Evolutionary conservation across 257 asterid genomes (phyloP).

Genomic region (Dorcoceras hygrometricum): DNA sequence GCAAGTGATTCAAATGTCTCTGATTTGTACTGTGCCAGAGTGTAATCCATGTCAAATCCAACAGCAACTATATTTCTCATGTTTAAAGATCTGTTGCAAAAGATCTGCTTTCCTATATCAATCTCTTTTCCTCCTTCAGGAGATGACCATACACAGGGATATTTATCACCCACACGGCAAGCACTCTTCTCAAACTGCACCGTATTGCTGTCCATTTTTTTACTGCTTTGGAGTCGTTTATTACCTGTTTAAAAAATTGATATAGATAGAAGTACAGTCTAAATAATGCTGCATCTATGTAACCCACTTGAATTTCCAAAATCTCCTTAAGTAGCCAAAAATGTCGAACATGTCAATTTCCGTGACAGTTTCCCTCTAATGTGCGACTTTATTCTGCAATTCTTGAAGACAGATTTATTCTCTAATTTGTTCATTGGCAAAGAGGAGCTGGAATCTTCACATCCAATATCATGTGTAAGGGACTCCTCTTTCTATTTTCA

Average conservation of each 20-base stretch:
- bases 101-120: constrained; percentile 72
- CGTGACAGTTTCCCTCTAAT: constrained; percentile 1
- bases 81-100: constrained; percentile 90
- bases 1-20: constrained; percentile 95
- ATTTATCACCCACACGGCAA: constrained; percentile 36
- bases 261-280: background rate
- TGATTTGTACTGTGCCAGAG: constrained; percentile 91
- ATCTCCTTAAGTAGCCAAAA: background rate
- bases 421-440: constrained; percentile 8
- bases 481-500: background rate
- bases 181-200: constrained; percentile 38
- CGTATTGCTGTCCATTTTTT: constrained; percentile 50
- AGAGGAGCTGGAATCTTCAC: constrained; percentile 6
- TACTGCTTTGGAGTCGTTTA: constrained; percentile 36
- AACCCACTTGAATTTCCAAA: background rate
- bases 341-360: constrained; percentile 9
- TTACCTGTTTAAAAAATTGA: constrained; percentile 35
- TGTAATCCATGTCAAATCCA: constrained; percentile 98
- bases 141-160: constrained; percentile 68
- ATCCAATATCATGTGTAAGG: background rate
- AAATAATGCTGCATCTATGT: background rate
- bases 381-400: constrained; percentile 6
- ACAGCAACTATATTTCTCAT: constrained; percentile 88
- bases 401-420: constrained; percentile 13
- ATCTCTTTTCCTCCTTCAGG: constrained; percentile 60